Conservation (phyloP, 306 rosid genomes). For the Rosa chinensis region DNA sequence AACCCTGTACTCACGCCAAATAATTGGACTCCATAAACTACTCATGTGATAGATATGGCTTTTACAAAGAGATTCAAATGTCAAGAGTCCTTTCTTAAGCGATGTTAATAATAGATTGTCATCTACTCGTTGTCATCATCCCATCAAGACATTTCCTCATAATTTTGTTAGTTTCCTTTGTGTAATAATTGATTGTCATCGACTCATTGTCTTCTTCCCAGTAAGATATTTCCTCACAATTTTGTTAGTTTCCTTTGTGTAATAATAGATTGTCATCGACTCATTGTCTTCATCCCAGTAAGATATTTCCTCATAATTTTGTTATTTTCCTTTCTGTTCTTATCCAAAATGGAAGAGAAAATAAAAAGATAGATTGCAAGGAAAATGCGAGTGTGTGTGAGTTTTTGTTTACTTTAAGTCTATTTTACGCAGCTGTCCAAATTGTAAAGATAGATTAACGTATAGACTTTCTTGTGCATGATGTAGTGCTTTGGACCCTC, state of each 20-base stretch:
- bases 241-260: too few relatives aligned
- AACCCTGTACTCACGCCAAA: slow-evolving; percentile 54
- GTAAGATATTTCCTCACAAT: not conserved
- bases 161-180: not conserved
- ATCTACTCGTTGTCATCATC: not conserved
- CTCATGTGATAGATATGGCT: slow-evolving; percentile 4
- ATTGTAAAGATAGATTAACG: not conserved
- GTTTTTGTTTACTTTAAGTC: not conserved
- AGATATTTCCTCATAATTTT: not conserved
- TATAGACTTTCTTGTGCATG: not conserved
- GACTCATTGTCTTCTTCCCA: not conserved
- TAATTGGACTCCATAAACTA: slow-evolving; percentile 39
- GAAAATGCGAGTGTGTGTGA: not conserved
- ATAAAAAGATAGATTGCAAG: not conserved
- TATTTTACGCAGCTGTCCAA: not conserved
- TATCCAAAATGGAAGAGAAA: not conserved
- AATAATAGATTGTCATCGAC: too few relatives aligned
- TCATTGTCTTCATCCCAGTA: not conserved
- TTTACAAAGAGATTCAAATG: not conserved
- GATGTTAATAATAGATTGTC: too few relatives aligned
- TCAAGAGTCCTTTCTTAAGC: too few relatives aligned
- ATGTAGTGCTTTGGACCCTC: not conserved
- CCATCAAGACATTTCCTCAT: not conserved
- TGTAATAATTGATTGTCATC: too few relatives aligned
- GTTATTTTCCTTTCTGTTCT: not conserved